Evolutionary conservation across 2,329 filamentous ascomycete genomes (phyloP).

Genomic region (Ascochyta koolunga): DNA sequence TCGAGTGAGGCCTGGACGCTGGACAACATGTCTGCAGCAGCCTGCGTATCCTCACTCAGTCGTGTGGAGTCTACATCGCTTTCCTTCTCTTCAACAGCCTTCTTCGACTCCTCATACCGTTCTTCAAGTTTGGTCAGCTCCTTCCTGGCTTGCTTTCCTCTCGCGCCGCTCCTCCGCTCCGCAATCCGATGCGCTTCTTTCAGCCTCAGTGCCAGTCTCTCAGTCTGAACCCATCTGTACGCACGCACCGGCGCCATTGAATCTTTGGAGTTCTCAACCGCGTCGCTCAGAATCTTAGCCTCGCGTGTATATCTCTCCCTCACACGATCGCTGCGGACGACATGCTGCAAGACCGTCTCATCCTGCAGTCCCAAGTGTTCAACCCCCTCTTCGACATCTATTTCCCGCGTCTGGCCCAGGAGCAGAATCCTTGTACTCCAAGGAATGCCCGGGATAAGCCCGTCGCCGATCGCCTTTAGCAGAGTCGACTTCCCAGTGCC

Average conservation of each 20-base stretch:
- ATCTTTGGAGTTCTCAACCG: slow-evolving; percentile 63
- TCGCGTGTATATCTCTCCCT: slow-evolving; percentile 66
- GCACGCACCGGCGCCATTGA: slow-evolving; percentile 64
- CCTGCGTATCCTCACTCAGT: slow-evolving; percentile 70
- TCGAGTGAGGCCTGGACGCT: slow-evolving; percentile 73
- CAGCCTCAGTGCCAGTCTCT: slow-evolving; percentile 66
- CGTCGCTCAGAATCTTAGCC: slow-evolving; percentile 65
- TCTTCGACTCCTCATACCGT: slow-evolving; percentile 63
- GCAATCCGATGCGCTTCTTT: slow-evolving; percentile 77
- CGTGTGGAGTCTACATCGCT: slow-evolving; percentile 62
- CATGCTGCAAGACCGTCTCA: slow-evolving; percentile 67
- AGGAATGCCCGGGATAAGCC: slow-evolving; percentile 71
- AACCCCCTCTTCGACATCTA: slow-evolving; percentile 41
- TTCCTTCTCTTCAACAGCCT: slow-evolving; percentile 57
- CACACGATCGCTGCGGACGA: slow-evolving; percentile 60
- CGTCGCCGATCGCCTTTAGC: slow-evolving; percentile 75
- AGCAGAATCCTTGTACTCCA: slow-evolving; percentile 45
- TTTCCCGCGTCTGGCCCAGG: slow-evolving; percentile 42
- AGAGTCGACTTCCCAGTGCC: slow-evolving; percentile 84
- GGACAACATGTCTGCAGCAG: slow-evolving; percentile 71
- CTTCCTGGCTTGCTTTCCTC: slow-evolving; percentile 78
- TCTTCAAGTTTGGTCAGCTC: slow-evolving; percentile 72
- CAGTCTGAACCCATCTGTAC: slow-evolving; percentile 66
- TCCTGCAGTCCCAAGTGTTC: slow-evolving; percentile 27
- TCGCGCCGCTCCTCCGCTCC: slow-evolving; percentile 72